Percentiles rank a stretch among this genome's conserved stretches.
Conservation (phyloP, 805 yeast genomes). For the Lachancea thermotolerans region DNA sequence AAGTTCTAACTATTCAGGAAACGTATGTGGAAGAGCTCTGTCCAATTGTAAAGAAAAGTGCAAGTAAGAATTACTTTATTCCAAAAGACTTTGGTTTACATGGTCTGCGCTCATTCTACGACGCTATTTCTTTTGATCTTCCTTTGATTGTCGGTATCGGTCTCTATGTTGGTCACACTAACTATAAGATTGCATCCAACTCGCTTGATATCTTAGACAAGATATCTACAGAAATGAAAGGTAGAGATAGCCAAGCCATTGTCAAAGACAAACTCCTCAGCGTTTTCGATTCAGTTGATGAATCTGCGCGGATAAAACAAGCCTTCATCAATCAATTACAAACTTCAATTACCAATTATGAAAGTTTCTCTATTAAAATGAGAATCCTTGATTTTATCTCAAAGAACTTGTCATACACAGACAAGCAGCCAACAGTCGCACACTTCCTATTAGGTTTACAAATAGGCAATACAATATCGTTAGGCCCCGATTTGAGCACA, state of each 20-base stretch:
- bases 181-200: slow-evolving; percentile 42
- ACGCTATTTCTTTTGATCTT: slow-evolving; percentile 64
- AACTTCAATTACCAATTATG: slow-evolving; percentile 35
- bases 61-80: slow-evolving; percentile 19
- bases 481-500: slow-evolving; percentile 43
- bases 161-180: slow-evolving; percentile 58
- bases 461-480: slow-evolving; percentile 40
- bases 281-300: slow-evolving; percentile 68
- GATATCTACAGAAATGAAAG: slow-evolving; percentile 36
- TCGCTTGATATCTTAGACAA: slow-evolving; percentile 48
- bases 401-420: slow-evolving; percentile 38
- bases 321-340: slow-evolving; percentile 67
- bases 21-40: slow-evolving; percentile 44
- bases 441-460: slow-evolving; percentile 79
- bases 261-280: slow-evolving; percentile 60
- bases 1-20: slow-evolving; percentile 47
- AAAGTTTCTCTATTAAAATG: slow-evolving; percentile 44
- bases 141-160: slow-evolving; percentile 69
- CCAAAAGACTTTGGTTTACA: slow-evolving; percentile 43
- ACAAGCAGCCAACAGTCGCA: slow-evolving; percentile 46
- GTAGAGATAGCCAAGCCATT: slow-evolving; percentile 32
- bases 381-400: slow-evolving; percentile 53
- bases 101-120: slow-evolving; percentile 59
- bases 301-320: slow-evolving; percentile 64
- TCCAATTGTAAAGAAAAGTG: slow-evolving; percentile 30